Evolutionary conservation across 345 rosid species (phyloP), one percentile per base, ranked within the genome.

Genomic region (Anacardium occidentale): DNA sequence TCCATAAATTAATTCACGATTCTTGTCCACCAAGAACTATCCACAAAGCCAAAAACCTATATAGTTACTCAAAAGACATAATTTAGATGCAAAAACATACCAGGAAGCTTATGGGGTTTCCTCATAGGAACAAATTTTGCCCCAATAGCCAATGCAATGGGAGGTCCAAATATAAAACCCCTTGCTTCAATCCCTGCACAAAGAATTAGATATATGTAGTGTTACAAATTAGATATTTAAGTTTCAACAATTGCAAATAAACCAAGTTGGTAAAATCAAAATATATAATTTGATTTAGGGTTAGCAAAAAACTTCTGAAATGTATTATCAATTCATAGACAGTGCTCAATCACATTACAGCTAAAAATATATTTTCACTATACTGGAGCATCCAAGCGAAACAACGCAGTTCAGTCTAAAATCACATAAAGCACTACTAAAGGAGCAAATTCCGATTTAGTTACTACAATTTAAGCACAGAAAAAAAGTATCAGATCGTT

Each of bases 151-250:
- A 92, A 83, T 10, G 99, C 99, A 80, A 95, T 92, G 47, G 99
- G 99, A 78, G 99, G 98, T 50, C 99, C 99, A 83, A 95, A 95
- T 61, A 95, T 95, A 76, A 95, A 95, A 51, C 99, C 99, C 78
- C 98, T 89, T 34, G 99, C 99, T 84, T 95, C 99, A 80, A 95
- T 74, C 77, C 98, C 98, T 95, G 78, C 82, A 77, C 47, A 47
- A 3, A 34, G 69, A 51, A 22, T 29, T 2, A 59, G 50, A 18
- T 50, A 42, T 13, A 18, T 2, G 44, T 70, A 54, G 29, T 18
- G 50, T 37, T 52, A 47, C 50, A 34, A 34, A 52, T 61, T 21
- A 51, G 20, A 17, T 7, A 54, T 3, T 32, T 20, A 18, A 50
- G 32, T 20, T 71, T 13, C 50, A 58, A 29, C n/a, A 26, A 29